A percentile compares a stretch with the other conserved stretches of the same genome.
These are phyloP conservation scores for Chrysoporthe puriensis DNA, from an alignment of 2,329 filamentous ascomycete species.

Conservation along the genomic window DNA sequence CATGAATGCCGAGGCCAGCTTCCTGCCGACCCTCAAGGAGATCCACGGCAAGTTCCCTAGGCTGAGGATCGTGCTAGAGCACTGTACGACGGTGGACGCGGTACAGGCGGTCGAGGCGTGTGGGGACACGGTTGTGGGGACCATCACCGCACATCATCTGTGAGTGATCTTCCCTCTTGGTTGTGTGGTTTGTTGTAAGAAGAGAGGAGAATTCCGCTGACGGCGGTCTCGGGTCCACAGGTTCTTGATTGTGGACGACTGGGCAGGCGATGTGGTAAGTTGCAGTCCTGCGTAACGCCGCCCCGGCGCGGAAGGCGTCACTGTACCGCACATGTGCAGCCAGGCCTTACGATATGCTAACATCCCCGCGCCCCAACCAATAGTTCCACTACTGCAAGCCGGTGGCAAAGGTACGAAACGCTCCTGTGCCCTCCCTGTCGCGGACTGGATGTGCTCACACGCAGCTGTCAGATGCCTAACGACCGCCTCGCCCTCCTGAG, in stretches of 20 bases:
- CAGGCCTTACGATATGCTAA: conserved; percentile 3
- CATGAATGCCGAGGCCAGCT: conserved; percentile 73
- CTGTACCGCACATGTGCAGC: background rate
- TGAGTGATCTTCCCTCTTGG: conserved; percentile 38
- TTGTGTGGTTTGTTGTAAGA: background rate
- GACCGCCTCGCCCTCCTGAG: conserved; percentile 74
- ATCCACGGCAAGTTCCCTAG: conserved; percentile 77
- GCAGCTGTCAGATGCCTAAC: conserved; percentile 44
- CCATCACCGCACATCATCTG: conserved; percentile 86
- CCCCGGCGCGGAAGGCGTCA: conserved; percentile 36
- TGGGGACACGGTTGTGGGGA: conserved; percentile 74
- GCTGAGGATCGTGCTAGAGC: conserved; percentile 74
- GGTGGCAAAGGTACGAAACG: conserved; percentile 53
- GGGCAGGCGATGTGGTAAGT: conserved; percentile 56
- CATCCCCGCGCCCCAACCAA: background rate
- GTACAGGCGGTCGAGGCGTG: conserved; percentile 77
- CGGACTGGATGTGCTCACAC: background rate
- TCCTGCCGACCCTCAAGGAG: conserved; percentile 77
- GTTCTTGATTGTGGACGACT: conserved; percentile 73
- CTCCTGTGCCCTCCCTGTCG: no score
- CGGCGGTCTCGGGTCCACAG: background rate
- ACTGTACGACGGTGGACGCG: conserved; percentile 85
- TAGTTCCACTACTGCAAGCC: conserved; percentile 76
- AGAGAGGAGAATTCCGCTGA: background rate
- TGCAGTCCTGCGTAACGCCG: conserved; percentile 21